Percentiles rank a stretch among this genome's conserved stretches.
Conservation (phyloP, 164 flowering plant species). For the Piper betle region DNA sequence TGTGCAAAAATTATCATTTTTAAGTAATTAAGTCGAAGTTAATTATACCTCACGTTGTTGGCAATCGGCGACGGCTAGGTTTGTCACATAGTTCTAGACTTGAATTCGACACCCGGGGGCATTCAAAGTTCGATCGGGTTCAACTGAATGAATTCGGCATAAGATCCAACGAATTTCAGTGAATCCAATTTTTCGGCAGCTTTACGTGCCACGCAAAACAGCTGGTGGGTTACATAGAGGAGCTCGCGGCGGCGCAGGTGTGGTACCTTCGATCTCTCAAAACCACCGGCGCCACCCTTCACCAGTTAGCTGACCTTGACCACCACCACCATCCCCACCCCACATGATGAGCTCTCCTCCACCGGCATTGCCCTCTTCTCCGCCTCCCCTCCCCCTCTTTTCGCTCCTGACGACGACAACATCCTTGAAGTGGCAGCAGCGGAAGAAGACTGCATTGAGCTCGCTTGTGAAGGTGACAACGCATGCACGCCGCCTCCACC, state of each 20-base stretch:
- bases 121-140: too few species aligned
- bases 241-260: constrained; percentile 56
- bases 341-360: constrained; percentile 18
- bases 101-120: too few species aligned
- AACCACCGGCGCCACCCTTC: constrained; percentile 74
- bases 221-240: constrained; percentile 35
- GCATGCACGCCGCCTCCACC: constrained; percentile 42
- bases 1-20: too few species aligned
- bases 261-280: constrained; percentile 58
- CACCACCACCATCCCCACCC: constrained; percentile 41
- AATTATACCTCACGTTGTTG: too few species aligned
- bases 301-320: constrained; percentile 74
- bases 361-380: constrained; percentile 26
- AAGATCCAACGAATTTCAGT: too few species aligned
- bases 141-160: too few species aligned
- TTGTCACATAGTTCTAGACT: too few species aligned
- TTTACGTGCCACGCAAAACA: too few species aligned
- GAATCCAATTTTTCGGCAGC: too few species aligned
- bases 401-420: constrained; percentile 74
- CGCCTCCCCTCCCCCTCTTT: constrained; percentile 49
- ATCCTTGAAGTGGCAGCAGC: constrained; percentile 41
- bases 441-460: constrained; percentile 22
- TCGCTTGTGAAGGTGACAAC: constrained; percentile 25
- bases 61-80: too few species aligned
- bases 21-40: too few species aligned